A percentile compares a stretch with the other conserved stretches of the same genome.
phyloP scores from a whole-genome alignment of 1,284 basidiomycete species.

The Phellinidium pouzarii region DNA sequence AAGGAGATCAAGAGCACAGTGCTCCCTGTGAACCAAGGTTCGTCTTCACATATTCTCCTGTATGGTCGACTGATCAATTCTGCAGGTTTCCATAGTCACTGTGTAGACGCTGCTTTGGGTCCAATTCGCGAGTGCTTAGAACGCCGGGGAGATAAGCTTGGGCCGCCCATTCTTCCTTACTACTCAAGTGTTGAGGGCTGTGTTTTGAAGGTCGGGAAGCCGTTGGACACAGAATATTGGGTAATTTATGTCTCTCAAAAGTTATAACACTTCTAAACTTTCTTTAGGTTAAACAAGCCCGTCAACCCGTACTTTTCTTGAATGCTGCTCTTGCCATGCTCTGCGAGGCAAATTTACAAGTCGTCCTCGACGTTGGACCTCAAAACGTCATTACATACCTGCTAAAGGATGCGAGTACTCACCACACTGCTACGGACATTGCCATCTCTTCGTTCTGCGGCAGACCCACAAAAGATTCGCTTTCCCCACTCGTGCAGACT shows the following conservation, averaged over 20 bases:
- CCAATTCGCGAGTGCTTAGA: constrained; percentile 27
- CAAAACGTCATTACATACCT: constrained; percentile 30
- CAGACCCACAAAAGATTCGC: constrained; percentile 29
- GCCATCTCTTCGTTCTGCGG: constrained; percentile 25
- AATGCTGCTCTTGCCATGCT: constrained; percentile 25
- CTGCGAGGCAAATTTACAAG: constrained; percentile 20
- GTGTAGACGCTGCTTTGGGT: constrained; percentile 26
- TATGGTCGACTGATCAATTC: neutral
- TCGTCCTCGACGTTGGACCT: constrained; percentile 31
- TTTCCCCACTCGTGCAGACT: constrained; percentile 26
- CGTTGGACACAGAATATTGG: constrained; percentile 28
- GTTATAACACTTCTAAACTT: neutral
- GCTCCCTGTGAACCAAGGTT: constrained; percentile 29
- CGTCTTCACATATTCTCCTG: neutral
- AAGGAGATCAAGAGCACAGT: constrained; percentile 26
- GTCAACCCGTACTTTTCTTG: constrained; percentile 28
- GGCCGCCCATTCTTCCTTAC: constrained; percentile 24
- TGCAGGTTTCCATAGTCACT: constrained; percentile 32
- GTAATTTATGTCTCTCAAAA: constrained; percentile 20
- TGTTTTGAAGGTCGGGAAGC: constrained; percentile 20
- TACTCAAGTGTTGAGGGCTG: constrained; percentile 28
- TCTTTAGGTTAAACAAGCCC: constrained; percentile 29
- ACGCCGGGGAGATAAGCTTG: constrained; percentile 21
- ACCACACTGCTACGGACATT: constrained; percentile 18
- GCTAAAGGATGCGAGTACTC: constrained; percentile 26